Percentiles rank a stretch among this genome's conserved stretches.
Conservation (phyloP, 352 stramenopile species). For the Phytophthora sansomeana region DNA sequence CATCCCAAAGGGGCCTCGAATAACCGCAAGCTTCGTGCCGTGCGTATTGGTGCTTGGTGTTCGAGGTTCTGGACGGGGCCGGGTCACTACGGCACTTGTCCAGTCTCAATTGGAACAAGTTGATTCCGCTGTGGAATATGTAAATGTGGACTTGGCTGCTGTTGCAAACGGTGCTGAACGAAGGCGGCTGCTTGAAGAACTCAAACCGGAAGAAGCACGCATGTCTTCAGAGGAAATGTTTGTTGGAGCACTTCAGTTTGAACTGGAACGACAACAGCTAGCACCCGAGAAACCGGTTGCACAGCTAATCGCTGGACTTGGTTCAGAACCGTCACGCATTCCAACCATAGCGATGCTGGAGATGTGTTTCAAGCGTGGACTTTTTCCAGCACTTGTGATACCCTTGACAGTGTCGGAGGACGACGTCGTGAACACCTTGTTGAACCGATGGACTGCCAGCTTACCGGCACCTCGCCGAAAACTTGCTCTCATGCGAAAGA, state of each 20-base stretch:
- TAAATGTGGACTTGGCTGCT: slow-evolving; percentile 27
- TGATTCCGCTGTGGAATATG: slow-evolving; percentile 12
- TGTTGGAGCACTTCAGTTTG: slow-evolving; percentile 23
- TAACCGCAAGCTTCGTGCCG: slow-evolving; percentile 47
- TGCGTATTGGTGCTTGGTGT: slow-evolving; percentile 64
- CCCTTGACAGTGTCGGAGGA: slow-evolving; percentile 47
- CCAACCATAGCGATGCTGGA: slow-evolving; percentile 50
- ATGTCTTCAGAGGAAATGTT: slow-evolving; percentile 26
- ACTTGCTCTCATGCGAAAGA: slow-evolving; percentile 32
- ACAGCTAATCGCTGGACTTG: slow-evolving; percentile 39
- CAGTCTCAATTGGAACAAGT: slow-evolving; percentile 3
- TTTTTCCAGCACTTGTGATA: slow-evolving; percentile 66
- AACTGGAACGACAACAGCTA: slow-evolving; percentile 20
- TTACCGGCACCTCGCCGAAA: slow-evolving; percentile 38
- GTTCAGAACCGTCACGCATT: slow-evolving; percentile 37
- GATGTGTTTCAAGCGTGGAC: slow-evolving; percentile 47
- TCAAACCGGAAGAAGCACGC: slow-evolving; percentile 34
- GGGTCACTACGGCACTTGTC: slow-evolving; percentile 16
- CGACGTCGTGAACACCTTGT: slow-evolving; percentile 29
- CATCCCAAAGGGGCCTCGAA: slow-evolving; percentile 33
- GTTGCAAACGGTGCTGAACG: slow-evolving; percentile 15
- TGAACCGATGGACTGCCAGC: slow-evolving; percentile 42
- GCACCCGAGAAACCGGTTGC: slow-evolving; percentile 5
- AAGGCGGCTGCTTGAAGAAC: slow-evolving; percentile 26
- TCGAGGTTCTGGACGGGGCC: slow-evolving; percentile 36